Base-by-base conservation (phyloP, 2,329 filamentous ascomycete species). In the Phialophora verrucosa region DNA sequence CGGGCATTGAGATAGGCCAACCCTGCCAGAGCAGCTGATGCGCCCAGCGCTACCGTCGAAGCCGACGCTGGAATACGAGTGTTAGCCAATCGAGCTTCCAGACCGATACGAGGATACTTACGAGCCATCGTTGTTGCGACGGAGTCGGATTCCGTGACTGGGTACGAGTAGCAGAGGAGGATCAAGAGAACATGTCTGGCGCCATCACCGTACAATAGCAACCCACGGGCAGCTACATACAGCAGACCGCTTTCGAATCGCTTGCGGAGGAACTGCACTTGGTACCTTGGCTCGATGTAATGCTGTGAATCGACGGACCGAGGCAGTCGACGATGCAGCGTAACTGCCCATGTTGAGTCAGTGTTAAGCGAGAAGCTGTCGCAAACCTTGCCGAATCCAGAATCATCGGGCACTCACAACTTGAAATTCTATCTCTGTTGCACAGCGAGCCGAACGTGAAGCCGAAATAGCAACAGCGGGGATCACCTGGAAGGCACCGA, bases 1-100 rank as follows among this genome's bases (percentile, higher is more conserved):
- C 86, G 88, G 50, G 90, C 92, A 75, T 95, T 92, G 72, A 94
- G 77, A 76, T 96, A 96, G 35, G 91, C 90, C n/a, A 90, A 80
- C 3, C 85, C 84, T 4, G 90, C 90, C 32, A 85, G 83, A 53
- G 87, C 84, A 17, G 89, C 89, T 25, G 69, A 67, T 12, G 63
- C 53, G 11, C 61, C 61, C 25, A 67, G 53, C 10, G 66, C 64
- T 31, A 61, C 50, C 20, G 64, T 53, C n/a, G 59, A 64, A 27
- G 60, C 10, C 35, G 62, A 53, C 27, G 49, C 51, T 55, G 32
- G 38, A 38, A 27, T 10, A 38, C 49, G 32, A 47, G 14, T 14
- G 25, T 55, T 23, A 55, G 53, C 53, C 29, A 35, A 55, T 55
- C 29, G 53, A 55, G 53, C 17, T 12, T 35, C 11, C n/a, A 20